These are phyloP conservation scores for Gautieria morchelliformis DNA, from an alignment of 768 basidiomycete species.

Conservation along the genomic window DNA sequence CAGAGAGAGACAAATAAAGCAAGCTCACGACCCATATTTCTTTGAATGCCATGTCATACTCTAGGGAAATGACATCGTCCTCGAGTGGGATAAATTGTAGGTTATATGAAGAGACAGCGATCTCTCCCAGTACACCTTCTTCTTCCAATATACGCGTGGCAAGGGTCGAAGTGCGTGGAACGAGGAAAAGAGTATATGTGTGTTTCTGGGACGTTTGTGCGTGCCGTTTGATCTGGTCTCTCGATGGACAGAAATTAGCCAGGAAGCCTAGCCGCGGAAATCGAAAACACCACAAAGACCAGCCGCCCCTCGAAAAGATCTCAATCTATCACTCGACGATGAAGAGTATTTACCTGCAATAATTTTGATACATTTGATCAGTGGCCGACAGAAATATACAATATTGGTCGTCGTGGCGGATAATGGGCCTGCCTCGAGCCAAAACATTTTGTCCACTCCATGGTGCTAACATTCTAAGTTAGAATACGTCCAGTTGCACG, in stretches of 20 bases:
- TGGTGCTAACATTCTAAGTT: constrained; percentile 57
- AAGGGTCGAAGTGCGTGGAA: constrained; percentile 80
- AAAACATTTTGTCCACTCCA: constrained; percentile 99
- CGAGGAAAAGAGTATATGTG: constrained; percentile 77
- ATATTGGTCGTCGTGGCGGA: constrained; percentile 79
- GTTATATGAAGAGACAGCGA: constrained; percentile 79
- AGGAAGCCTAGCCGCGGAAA: constrained; percentile 15
- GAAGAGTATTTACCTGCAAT: constrained; percentile 66
- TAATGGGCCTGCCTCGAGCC: constrained; percentile 87
- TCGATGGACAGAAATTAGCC: constrained; percentile 24
- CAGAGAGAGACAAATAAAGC: constrained; percentile 1
- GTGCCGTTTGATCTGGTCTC: constrained; percentile 83
- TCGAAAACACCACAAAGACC: neutral
- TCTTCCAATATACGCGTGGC: constrained; percentile 85
- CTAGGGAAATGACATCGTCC: constrained; percentile 86
- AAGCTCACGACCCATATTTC: constrained; percentile 82
- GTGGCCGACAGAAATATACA: constrained; percentile 86
- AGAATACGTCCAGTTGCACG: neutral
- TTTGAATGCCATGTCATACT: constrained; percentile 75
- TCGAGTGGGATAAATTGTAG: constrained; percentile 92
- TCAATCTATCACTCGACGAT: neutral
- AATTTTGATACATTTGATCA: constrained; percentile 75
- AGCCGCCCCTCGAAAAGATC: neutral
- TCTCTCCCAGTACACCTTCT: constrained; percentile 95
- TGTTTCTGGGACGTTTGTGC: constrained; percentile 51